phyloP scores from a whole-genome alignment of 78 protist species.

The Pelomyxa schiedti region DNA sequence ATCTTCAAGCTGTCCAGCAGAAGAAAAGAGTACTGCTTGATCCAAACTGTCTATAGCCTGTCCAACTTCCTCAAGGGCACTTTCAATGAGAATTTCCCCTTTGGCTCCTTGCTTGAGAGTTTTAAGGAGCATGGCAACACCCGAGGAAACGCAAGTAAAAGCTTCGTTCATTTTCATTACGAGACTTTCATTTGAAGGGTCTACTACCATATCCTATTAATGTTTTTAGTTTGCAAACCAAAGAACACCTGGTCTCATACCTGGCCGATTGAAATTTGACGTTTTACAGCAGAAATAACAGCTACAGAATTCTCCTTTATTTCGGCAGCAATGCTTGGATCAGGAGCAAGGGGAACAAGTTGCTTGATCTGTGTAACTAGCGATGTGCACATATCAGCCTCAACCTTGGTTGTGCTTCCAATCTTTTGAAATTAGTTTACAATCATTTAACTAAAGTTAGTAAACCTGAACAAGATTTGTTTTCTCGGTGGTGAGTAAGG shows the following conservation, averaged over 20 bases:
- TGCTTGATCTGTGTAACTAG: no score
- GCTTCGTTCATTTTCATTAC: conserved; percentile 14
- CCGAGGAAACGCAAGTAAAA: conserved; percentile 12
- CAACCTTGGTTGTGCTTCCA: no score
- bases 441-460: no score
- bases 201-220: not conserved
- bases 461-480: conserved; percentile 34
- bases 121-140: conserved; percentile 39
- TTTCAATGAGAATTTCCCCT: conserved; percentile 49
- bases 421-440: no score
- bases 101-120: conserved; percentile 55
- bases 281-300: no score
- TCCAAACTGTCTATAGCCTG: conserved; percentile 36
- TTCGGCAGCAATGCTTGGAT: no score
- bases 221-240: no score
- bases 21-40: conserved; percentile 33
- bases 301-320: no score
- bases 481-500: conserved; percentile 28
- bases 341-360: no score
- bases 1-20: conserved; percentile 48
- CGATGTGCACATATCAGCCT: no score
- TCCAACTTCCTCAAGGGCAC: conserved; percentile 25
- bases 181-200: not conserved
- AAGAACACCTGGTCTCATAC: no score
- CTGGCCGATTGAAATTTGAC: no score